Base-by-base conservation (phyloP, 371 early-diverging fungal species). In the Mortierella sp. region DNA sequence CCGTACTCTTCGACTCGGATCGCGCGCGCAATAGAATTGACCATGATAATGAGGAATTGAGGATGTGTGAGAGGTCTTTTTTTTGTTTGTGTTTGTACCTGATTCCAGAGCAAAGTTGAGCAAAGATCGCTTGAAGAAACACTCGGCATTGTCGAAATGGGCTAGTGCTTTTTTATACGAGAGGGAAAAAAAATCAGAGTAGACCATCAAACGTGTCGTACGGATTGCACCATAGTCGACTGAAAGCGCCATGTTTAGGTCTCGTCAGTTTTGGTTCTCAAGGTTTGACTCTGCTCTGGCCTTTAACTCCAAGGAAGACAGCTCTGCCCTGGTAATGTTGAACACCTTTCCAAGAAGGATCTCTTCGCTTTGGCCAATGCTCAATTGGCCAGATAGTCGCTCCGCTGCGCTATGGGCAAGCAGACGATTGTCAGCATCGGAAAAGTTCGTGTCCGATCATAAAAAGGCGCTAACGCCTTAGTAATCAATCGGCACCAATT, bases 1-100 rank as follows among this genome's bases (percentile, higher is more conserved):
- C 97, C 96, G 26, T 74, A 75, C 61, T 89, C 37, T 19, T 58
- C 61, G 61, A 58, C 61, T 31, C 61, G 34, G 61, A 58, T 58
- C 34, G 61, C 61, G 9, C 61, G 61, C 19, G 19, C 22, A 4
- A 31, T 31, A 1, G 61, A 58, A 34, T 58, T 58, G 37, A 58
- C 37, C 61, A 58, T 58, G 10, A 19, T 13, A 9, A 19, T 16
- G 55, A 14, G 14, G 55, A 19, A 19, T 14, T 19, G 47, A 8
- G 37, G 31, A 6, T 2, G 3, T 58, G 37, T 58, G 22, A 29
- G 29, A 0, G 11, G 14, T 11, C 22, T 48, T 16, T 48, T 52
- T 26, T 26, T 26, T 52, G 48, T 4, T n/a, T n/a, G 48, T 22
- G 48, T 2, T 52, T 55, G n/a, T n/a, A n/a, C n/a, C n/a, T n/a